Base-by-base conservation (phyloP, 1,284 basidiomycete genomes). In the Ceratobasidium sp. region DNA sequence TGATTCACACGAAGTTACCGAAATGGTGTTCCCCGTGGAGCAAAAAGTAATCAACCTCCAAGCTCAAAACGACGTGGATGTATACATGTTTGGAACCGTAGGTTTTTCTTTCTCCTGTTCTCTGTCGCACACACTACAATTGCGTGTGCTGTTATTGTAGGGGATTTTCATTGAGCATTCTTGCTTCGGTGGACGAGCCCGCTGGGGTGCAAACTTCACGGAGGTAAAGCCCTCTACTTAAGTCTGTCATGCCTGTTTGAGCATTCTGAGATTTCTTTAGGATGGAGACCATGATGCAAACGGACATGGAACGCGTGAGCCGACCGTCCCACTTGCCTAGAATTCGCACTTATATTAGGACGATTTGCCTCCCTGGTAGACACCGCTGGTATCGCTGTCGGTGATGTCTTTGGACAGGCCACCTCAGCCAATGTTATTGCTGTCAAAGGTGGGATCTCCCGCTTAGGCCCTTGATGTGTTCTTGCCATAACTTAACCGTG, bases 391-490 rank as follows among this genome's bases (percentile, higher is more conserved):
- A 49, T 28, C 18, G 59, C 59, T 21, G 59, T 41, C 14, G 59
- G 59, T 16, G 9, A 26, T 16, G n/a, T 35, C 38, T 63, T 32
- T 63, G 59, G 59, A 23, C n/a, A 8, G 8, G 59, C 59, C 38
- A 35, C 59, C 5, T 21, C 18, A 6, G 32, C 59, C 26, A 63
- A 47, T 6, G 28, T 63, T 49, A 63, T 46, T 41, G 32, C 59
- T 6, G 59, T 63, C 43, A 63, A 63, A 47, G 59, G 47, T 99
- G 23, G 88, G 99, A 66, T 95, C 95, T 38, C 89, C 91, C 64
- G 93, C 95, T 78, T n/a, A n/a, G 98, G 98, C 54, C 92, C 91
- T 74, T 98, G 98, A 5, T 11, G 35, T 38, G 11, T 38, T 4
- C 16, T 23, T n/a, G 6, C 4, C 5, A 49, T 97, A 99, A 21